Percentiles rank a stretch among this genome's conserved stretches.
Conservation (phyloP, 441 rosid genomes). For the Daphne laureola region DNA sequence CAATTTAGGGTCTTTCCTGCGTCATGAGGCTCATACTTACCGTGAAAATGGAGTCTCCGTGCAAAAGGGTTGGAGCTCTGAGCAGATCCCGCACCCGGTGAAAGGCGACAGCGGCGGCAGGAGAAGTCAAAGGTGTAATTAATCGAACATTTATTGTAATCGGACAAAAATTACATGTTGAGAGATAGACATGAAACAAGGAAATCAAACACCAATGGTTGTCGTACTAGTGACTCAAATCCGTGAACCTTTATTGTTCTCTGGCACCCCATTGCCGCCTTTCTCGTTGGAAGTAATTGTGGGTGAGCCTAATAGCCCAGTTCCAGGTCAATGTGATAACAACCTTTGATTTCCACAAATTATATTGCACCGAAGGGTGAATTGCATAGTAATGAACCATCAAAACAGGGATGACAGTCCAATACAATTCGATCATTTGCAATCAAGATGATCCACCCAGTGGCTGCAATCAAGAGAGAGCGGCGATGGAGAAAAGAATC, state of each 20-base stretch:
- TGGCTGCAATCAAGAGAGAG: no score
- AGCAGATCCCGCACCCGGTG: no score
- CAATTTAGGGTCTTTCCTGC: no score
- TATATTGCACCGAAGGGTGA: slow-evolving; percentile 54
- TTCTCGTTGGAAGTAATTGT: slow-evolving; percentile 88
- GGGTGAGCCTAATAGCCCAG: slow-evolving; percentile 78
- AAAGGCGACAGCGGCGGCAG: no score
- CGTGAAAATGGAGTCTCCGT: no score
- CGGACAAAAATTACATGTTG: slow-evolving; percentile 54
- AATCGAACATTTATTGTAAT: slow-evolving; percentile 23
- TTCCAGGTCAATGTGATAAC: slow-evolving; percentile 60
- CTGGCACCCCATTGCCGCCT: slow-evolving; percentile 95
- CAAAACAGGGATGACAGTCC: slow-evolving; percentile 91
- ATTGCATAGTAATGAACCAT: slow-evolving; percentile 64
- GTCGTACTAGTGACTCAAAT: slow-evolving; percentile 71
- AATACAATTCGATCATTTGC: slow-evolving; percentile 91
- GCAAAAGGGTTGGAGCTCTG: no score
- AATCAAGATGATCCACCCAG: not conserved
- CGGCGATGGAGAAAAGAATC: no score
- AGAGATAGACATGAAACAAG: slow-evolving; percentile 76
- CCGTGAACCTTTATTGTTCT: slow-evolving; percentile 90
- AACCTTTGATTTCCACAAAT: slow-evolving; percentile 56
- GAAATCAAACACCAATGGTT: slow-evolving; percentile 94
- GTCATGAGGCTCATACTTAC: no score
- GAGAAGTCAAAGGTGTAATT: no score